Base-by-base conservation (phyloP, 2,329 filamentous ascomycete genomes). In the Colletotrichum liaoningense region DNA sequence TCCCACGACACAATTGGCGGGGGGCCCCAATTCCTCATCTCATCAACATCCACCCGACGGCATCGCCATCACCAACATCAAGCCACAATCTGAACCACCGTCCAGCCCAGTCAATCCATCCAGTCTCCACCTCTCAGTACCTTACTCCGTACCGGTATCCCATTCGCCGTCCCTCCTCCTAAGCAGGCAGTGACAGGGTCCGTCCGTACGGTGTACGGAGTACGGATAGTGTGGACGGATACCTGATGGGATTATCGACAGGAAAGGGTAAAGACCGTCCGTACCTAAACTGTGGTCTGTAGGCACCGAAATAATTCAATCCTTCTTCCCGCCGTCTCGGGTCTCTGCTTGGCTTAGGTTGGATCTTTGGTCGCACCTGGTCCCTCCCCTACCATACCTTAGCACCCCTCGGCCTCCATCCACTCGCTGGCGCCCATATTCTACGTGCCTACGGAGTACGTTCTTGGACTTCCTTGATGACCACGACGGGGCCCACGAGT, bases 261-360 rank as follows among this genome's bases (percentile, higher is more conserved):
- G 65, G 58, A 63, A 56, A 57, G n/a, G 69, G 22, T 16, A 72
- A 72, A 63, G 58, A 68, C 57, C 57, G 49, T 63, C 69, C 67
- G 56, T 70, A 14, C 19, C 42, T 49, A n/a, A 49, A 42, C 38
- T 12, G 38, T 42, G 38, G 16, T 42, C 52, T 58, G 70, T 56
- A 73, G 70, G 70, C 70, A 70, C 60, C 70, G 60, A 73, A 52
- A 73, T 70, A 73, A 73, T 54, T 16, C 30, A 55, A 70, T 65
- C 67, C 26, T 35, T 38, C 70, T 52, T 73, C 54, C 64, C 64
- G 22, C 64, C 55, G 69, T 52, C 4, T 58, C 33, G 69, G 28
- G 55, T 38, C 57, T 49, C 42, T 49, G 42, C 42, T 49, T 49
- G 42, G 42, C 56, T 26, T 60, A 42, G 56, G 30, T n/a, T n/a